Evolutionary conservation across 2,329 filamentous ascomycete species (phyloP).

Genomic region (Trichoderma guizhouense): DNA sequence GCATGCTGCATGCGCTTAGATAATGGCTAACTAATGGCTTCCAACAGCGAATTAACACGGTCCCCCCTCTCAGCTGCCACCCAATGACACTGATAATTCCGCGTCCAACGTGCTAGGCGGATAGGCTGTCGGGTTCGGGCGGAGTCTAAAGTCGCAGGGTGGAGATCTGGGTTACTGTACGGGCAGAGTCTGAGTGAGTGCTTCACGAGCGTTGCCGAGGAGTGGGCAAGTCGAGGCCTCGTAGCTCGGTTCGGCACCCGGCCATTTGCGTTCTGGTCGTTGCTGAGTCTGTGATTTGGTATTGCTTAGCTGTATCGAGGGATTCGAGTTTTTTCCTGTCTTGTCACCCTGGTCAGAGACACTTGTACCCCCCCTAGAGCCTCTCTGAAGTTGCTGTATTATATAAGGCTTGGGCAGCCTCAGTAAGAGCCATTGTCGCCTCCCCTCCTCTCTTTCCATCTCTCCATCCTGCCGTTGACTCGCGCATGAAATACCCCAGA

Average conservation of each 20-base stretch:
- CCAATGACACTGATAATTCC: neutral
- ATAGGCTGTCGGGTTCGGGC: conserved; percentile 16
- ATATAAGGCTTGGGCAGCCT: conserved; percentile 12
- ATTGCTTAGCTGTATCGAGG: neutral
- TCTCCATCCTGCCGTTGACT: neutral
- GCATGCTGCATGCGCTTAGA: neutral
- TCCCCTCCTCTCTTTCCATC: neutral
- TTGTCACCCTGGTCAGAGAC: neutral
- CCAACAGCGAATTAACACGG: neutral
- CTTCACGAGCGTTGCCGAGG: neutral
- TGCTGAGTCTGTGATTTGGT: neutral
- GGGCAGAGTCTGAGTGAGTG: neutral
- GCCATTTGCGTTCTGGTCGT: neutral
- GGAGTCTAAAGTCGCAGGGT: conserved; percentile 4
- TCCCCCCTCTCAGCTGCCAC: neutral
- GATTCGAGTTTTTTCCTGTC: neutral
- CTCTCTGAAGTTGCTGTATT: neutral
- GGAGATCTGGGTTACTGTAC: neutral
- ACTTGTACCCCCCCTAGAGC: neutral
- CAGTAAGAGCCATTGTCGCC: neutral
- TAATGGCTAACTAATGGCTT: neutral
- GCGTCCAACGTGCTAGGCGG: conserved; percentile 8
- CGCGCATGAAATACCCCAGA: neutral
- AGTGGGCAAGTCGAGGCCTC: neutral
- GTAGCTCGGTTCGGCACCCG: neutral